Evolutionary conservation across 805 yeast species (phyloP), one percentile per base, ranked within the genome.

Genomic region (Zygosaccharomyces pseudorouxii): DNA sequence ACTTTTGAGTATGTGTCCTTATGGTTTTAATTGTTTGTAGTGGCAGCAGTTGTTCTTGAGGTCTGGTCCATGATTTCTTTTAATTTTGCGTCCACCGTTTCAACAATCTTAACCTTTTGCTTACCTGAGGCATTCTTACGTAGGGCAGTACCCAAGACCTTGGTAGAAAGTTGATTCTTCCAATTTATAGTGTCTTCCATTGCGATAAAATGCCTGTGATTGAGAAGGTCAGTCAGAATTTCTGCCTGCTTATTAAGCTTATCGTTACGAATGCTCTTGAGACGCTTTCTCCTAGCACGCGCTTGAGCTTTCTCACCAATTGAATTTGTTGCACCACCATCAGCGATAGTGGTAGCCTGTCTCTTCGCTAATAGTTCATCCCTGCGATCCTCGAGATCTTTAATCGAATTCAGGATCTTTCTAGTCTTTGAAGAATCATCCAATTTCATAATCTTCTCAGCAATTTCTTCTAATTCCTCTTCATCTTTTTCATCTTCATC

Each of bases 361-460:
- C 58, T 59, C 16, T 50, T 48, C 25, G 54, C 52, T 18, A 60
- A 43, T 7, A 66, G 23, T 2, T 44, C 48, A 27, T 62, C 70
- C 27, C 64, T 60, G 19, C 63, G 67, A 2, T 55, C 60, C 28
- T 63, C 72, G 7, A 65, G 58, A 46, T 52, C 60, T 33, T 51
- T 33, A 20, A 67, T 55, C 43, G 55, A 53, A 29, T 55, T 52
- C 12, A 60, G 45, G 2, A 56, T 49, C 27, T 53, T 50, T 42
- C 66, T 56, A 1, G 69, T 62, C 38, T 64, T 62, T 0, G 67
- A 60, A 28, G 55, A 58, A 51, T 61, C 79, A 56, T 56, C 71
- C 45, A 66, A 38, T 3, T 65, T 68, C 52, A 67, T 71, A 6
- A 58, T 64, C n/a, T 69, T 74, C 20, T 67, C 69, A 1, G 67